These are phyloP conservation scores for Lepidium africanum DNA, from an alignment of 345 rosid species.

Conservation along the genomic window DNA sequence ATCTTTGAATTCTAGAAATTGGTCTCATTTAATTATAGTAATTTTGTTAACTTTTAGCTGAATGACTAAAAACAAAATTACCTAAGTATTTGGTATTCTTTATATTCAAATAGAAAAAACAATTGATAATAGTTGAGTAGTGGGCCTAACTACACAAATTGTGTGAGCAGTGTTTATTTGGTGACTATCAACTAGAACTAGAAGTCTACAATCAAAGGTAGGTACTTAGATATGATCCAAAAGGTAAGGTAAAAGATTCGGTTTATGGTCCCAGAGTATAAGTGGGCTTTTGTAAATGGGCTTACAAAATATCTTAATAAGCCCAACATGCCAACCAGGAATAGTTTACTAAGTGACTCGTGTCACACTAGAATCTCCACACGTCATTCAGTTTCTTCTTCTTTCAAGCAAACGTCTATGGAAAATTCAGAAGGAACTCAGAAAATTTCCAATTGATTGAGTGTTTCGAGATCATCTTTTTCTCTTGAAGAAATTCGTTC, in stretches of 20 bases:
- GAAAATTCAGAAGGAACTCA: neutral
- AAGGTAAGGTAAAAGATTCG: neutral
- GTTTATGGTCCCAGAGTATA: neutral
- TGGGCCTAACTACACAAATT: neutral
- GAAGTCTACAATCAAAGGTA: neutral
- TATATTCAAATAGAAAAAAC: neutral
- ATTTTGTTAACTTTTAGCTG: too few relatives aligned
- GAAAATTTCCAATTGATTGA: neutral
- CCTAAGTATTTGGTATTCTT: neutral
- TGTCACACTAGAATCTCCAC: neutral
- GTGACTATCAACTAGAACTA: neutral
- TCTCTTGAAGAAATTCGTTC: neutral
- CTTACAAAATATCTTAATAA: neutral
- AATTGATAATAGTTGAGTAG: neutral
- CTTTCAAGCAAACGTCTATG: neutral
- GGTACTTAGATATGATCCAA: neutral
- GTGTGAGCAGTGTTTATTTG: neutral
- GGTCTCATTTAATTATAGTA: too few relatives aligned
- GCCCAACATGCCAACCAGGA: neutral
- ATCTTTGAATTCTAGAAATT: too few relatives aligned
- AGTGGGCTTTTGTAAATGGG: neutral
- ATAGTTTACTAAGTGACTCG: neutral
- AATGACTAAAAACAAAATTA: neutral
- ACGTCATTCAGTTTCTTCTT: constrained; percentile 12
- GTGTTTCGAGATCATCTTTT: neutral